Base-by-base conservation (phyloP, 2,329 filamentous ascomycete genomes). In the Cadophora gregata region DNA sequence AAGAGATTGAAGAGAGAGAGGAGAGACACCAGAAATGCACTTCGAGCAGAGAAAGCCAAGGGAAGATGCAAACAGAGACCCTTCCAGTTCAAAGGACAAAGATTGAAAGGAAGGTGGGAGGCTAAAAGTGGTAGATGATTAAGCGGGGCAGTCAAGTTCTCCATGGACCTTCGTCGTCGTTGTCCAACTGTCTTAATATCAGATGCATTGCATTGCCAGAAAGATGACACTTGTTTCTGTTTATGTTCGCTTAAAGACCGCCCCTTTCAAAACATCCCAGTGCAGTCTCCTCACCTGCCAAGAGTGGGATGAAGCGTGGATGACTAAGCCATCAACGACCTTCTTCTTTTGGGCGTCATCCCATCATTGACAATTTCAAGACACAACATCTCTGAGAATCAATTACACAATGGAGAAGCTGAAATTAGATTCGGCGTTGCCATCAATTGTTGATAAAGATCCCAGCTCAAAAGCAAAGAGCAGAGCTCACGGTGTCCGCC, bases 41-140 rank as follows among this genome's bases (percentile, higher is more conserved):
- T 7, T 12, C 9, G 14, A n/a, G n/a, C n/a, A 25, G 27, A n/a
- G 8, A 53, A 29, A n/a, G 9, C 14, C 25, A 53, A 9, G 16
- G 25, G 12, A 3, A 25, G 27, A 14, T 42, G 4, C 16, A 6
- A 42, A 4, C n/a, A 47, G 5, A 47, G 19, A 6, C 8, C 10
- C 14, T 8, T 21, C 19, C 7, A 2, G 4, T 47, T n/a, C 27
- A 9, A 51, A 14, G 25, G 50, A 7, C 50, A 53, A 16, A 53
- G 50, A n/a, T 19, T 53, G 25, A 53, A 53, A 53, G 50, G 50
- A 29, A 53, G 27, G 50, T 53, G 50, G 50, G 25, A 31, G 6
- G 50, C n/a, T 12, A 10, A 8, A 1, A 9, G 50, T 9, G 25
- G 25, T n/a, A 53, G 50, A 53, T 53, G 50, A 53, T 27, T 4